Base-by-base conservation (phyloP, 1,284 basidiomycete genomes). In the Ustilago loliicola region DNA sequence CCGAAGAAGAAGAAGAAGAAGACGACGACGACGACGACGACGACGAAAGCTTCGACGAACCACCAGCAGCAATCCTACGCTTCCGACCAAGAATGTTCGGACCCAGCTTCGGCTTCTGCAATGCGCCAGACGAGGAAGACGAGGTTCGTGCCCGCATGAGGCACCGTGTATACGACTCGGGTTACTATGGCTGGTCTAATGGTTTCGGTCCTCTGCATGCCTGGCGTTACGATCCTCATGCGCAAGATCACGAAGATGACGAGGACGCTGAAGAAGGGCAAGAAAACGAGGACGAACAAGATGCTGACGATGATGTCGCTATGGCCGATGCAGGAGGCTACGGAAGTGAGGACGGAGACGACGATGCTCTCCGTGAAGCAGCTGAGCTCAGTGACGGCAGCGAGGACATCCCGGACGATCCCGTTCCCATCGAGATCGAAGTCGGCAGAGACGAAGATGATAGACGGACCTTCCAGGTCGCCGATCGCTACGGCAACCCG, bases 81-180 rank as follows among this genome's bases (percentile, higher is more conserved):
- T 63, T 64, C 51, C 64, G 64, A 3, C 50, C 68, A 11, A 56
- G 68, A 13, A 61, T 71, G 45, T 76, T 76, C 38, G 73, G 73
- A 3, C 73, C 73, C 17, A 76, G 68, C 32, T 76, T 76, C 23
- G 73, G 73, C 53, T 76, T 76, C 25, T 76, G 73, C 61, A 59
- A 23, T 15, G 64, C 65, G 7, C 66, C 73, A 40, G 64, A 67
- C 61, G 68, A 76, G 27, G 73, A 76, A 32, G 73, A 76, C 55
- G 52, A 66, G 50, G 72, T 67, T 1, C 64, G 77, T 11, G 70
- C 72, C 3, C 59, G 67, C 29, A 72, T 73, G 64, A 60, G 77
- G 25, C 64, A 74, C 17, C 65, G 65, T 15, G 68, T 74, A n/a
- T 79, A 79, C 58, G 77, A 79, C 30, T 64, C 72, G 7, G 73